phyloP scores from a whole-genome alignment of 2,329 filamentous ascomycete genomes.

The Fusarium transvaalense region DNA sequence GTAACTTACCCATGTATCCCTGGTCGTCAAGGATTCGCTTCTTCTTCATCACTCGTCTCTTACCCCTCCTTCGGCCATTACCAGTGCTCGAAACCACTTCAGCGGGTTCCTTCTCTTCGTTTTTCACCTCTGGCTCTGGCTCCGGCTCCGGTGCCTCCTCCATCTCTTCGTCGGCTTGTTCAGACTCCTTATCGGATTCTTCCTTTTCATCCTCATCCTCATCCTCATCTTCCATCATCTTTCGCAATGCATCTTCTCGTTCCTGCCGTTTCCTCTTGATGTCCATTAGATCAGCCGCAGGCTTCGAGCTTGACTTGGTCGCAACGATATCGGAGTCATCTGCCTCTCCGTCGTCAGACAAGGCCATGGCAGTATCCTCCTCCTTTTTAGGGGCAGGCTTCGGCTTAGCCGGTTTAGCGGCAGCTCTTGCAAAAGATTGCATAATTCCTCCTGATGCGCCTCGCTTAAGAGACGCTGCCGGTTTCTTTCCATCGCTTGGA shows the following conservation, averaged over 20 bases:
- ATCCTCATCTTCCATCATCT: conserved; percentile 68
- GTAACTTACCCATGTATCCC: conserved; percentile 82
- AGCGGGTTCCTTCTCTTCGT: conserved; percentile 60
- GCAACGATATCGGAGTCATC: conserved; percentile 54
- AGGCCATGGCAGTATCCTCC: conserved; percentile 50
- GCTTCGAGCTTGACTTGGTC: conserved; percentile 41
- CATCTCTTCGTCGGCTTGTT: conserved; percentile 56
- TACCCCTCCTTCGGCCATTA: conserved; percentile 78
- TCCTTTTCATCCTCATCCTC: conserved; percentile 73
- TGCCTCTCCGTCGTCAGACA: conserved; percentile 58
- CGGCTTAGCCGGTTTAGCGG: conserved; percentile 58
- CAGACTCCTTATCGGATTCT: conserved; percentile 54
- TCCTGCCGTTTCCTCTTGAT: conserved; percentile 51
- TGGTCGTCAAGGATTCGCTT: conserved; percentile 88
- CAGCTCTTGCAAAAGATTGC: conserved; percentile 80
- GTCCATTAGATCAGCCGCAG: conserved; percentile 44
- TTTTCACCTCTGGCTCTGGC: conserved; percentile 53
- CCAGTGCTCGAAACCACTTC: conserved; percentile 66
- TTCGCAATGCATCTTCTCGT: conserved; percentile 56
- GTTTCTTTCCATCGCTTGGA: conserved; percentile 51
- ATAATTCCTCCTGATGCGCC: conserved; percentile 75
- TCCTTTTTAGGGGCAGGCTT: conserved; percentile 59
- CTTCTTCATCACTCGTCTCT: conserved; percentile 87
- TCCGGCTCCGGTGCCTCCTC: conserved; percentile 57
- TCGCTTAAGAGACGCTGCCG: conserved; percentile 63